Conservation (phyloP, 2,329 filamentous ascomycete species). For the Gnomoniopsis sp. region DNA sequence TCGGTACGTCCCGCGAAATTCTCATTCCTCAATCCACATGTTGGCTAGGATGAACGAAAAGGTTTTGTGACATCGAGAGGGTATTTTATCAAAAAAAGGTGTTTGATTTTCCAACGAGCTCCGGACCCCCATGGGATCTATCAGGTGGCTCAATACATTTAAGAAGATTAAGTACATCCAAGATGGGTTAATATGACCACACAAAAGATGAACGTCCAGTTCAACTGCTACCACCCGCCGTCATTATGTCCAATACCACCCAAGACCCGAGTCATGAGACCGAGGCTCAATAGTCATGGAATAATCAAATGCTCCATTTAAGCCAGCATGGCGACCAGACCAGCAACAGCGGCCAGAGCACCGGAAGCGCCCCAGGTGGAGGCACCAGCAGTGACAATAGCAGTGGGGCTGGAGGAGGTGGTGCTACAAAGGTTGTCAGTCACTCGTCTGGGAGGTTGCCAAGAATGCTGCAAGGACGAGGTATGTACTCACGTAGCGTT, state of each 20-base stretch:
- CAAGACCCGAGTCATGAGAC: slow-evolving; percentile 30
- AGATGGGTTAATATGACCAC: slow-evolving; percentile 6
- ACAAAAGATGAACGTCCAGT: slow-evolving; percentile 12
- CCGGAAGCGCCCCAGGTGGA: slow-evolving; percentile 51
- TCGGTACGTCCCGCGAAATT: neutral
- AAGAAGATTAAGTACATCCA: slow-evolving; percentile 15
- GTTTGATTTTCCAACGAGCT: slow-evolving; percentile 13
- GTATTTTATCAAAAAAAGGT: slow-evolving; percentile 3
- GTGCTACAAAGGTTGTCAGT: slow-evolving; percentile 24
- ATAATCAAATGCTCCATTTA: slow-evolving; percentile 32
- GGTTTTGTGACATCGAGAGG: neutral
- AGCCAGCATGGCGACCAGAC: slow-evolving; percentile 51
- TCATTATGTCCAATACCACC: slow-evolving; percentile 6
- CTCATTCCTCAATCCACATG: neutral
- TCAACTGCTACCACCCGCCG: neutral
- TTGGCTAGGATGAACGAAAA: neutral
- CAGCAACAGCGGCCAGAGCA: slow-evolving; percentile 52
- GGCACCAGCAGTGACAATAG: slow-evolving; percentile 48
- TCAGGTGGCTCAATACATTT: slow-evolving; percentile 11
- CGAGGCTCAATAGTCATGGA: slow-evolving; percentile 34
- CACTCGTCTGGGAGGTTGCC: neutral
- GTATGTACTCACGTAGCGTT: slow-evolving; percentile 29
- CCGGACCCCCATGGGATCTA: slow-evolving; percentile 11
- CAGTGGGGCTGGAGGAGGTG: slow-evolving; percentile 30
- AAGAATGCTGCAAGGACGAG: too few relatives aligned